A percentile compares a stretch with the other conserved stretches of the same genome.
These are phyloP conservation scores for Candida nonsorbophila DNA, from an alignment of 805 yeast species.

Conservation along the genomic window DNA sequence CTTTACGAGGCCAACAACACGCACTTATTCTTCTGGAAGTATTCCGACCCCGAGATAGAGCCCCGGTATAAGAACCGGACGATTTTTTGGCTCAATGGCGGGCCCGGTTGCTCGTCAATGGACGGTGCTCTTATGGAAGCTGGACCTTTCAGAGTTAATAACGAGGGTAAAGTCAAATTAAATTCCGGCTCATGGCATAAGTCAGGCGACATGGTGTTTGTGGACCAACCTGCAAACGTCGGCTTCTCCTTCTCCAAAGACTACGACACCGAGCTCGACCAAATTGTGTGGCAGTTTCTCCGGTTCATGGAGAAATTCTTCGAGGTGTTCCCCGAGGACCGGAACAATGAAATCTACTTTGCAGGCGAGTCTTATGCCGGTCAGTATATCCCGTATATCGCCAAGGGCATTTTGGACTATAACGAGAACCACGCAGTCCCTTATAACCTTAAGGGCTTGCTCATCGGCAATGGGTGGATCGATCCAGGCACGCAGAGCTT, in stretches of 20 bases:
- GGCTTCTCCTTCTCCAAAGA: constrained; percentile 71
- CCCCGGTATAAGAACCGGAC: constrained; percentile 38
- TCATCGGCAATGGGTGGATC: constrained; percentile 94
- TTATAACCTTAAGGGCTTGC: constrained; percentile 54
- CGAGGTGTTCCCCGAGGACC: constrained; percentile 68
- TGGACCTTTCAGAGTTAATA: constrained; percentile 75
- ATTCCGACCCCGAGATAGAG: constrained; percentile 28
- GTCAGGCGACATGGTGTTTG: constrained; percentile 70
- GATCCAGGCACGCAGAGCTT: constrained; percentile 83
- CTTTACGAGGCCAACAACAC: constrained; percentile 49
- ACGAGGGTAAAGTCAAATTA: constrained; percentile 35
- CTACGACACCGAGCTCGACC: constrained; percentile 48
- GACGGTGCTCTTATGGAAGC: constrained; percentile 93
- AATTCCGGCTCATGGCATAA: constrained; percentile 84
- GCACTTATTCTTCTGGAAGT: constrained; percentile 76
- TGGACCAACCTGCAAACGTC: constrained; percentile 94
- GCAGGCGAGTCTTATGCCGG: constrained; percentile 99
- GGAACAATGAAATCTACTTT: constrained; percentile 56
- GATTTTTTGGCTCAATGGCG: constrained; percentile 92
- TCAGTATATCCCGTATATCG: constrained; percentile 89
- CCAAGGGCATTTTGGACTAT: constrained; percentile 50
- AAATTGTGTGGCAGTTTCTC: constrained; percentile 60
- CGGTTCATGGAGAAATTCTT: constrained; percentile 63
- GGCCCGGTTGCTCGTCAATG: constrained; percentile 98
- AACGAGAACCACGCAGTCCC: constrained; percentile 21